phyloP scores from a whole-genome alignment of 495 filamentous ascomycete species.

The Aspergillus haitiensis region DNA sequence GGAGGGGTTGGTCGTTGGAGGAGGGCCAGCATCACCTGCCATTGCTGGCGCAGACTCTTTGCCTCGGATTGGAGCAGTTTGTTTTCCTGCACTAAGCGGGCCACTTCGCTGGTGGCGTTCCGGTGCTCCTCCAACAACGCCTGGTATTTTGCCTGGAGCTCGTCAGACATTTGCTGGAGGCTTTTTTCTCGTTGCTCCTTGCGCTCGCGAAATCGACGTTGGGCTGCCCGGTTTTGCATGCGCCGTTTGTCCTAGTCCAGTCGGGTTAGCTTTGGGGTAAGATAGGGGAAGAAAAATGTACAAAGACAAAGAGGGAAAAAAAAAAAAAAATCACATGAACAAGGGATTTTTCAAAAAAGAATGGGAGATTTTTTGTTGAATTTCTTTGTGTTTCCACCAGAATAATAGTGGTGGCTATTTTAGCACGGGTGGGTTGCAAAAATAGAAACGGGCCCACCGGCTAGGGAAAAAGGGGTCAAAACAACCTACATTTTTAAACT shows the following conservation, averaged over 20 bases:
- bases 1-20: not conserved
- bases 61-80: slow-evolving; percentile 9
- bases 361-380: no score
- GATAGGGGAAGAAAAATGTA: no score
- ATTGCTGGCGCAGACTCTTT: slow-evolving; percentile 10
- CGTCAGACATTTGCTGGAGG: slow-evolving; percentile 11
- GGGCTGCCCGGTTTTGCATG: slow-evolving; percentile 13
- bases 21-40: slow-evolving; percentile 7
- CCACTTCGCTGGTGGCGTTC: slow-evolving; percentile 3
- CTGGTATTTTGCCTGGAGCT: slow-evolving; percentile 5
- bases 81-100: slow-evolving; percentile 12
- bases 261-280: not conserved
- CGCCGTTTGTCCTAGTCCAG: slow-evolving; percentile 1
- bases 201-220: slow-evolving; percentile 17
- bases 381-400: not conserved
- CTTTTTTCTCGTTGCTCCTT: slow-evolving; percentile 13
- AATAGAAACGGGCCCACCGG: not conserved
- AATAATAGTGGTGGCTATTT: not conserved
- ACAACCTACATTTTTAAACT: slow-evolving; percentile 7
- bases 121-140: not conserved
- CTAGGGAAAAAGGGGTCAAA: not conserved
- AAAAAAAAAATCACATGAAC: no score
- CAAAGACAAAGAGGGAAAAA: no score
- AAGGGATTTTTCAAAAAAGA: no score
- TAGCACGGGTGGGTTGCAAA: no score